phyloP scores from a whole-genome alignment of 257 asterid species.

The Mentha longifolia region DNA sequence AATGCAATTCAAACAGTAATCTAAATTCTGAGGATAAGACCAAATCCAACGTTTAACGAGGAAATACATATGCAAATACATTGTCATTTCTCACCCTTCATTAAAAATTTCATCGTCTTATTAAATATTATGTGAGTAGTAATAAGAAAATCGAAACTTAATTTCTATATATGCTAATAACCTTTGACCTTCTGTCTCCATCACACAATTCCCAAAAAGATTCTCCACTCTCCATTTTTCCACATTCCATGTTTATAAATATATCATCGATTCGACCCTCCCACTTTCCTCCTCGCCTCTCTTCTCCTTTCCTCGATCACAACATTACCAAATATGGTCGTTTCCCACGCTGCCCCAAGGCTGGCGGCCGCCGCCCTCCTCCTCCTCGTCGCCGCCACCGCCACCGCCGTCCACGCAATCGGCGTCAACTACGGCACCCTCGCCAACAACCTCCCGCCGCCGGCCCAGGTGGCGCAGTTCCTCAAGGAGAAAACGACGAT shows the following conservation, averaged over 20 bases:
- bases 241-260: not conserved
- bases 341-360: not conserved
- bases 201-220: not conserved
- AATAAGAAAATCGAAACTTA: no score
- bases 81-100: no score
- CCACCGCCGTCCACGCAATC: constrained; percentile 49
- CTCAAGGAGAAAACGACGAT: constrained; percentile 65
- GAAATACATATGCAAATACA: no score
- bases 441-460: constrained; percentile 83
- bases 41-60: no score
- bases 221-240: not conserved
- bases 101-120: no score
- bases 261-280: not conserved
- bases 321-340: not conserved
- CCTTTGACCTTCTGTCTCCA: not conserved
- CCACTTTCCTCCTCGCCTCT: not conserved
- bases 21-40: no score
- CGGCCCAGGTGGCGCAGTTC: constrained; percentile 73
- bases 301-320: not conserved
- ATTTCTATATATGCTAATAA: no score
- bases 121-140: no score
- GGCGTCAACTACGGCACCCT: constrained; percentile 93
- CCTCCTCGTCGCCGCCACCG: constrained; percentile 23
- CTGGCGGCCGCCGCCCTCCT: constrained; percentile 37
- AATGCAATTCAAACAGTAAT: no score